A percentile compares a stretch with the other conserved stretches of the same genome.
These are phyloP conservation scores for Geotrichum klebahnii DNA, from an alignment of 1,139 yeast species.

Conservation along the genomic window DNA sequence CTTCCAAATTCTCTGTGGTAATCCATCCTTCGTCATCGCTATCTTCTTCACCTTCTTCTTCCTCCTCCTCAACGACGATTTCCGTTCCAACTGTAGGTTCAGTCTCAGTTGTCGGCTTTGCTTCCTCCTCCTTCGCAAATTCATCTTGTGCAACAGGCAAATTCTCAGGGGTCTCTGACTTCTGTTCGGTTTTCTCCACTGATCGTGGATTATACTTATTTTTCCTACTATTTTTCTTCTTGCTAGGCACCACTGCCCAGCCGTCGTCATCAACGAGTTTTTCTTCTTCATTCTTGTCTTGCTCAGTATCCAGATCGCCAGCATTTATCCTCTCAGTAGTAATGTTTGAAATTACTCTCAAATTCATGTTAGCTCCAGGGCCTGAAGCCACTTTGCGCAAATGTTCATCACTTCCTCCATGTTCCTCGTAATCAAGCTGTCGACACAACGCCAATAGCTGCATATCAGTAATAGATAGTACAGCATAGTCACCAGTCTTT, in stretches of 20 bases:
- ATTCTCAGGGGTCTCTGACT: too few relatives aligned
- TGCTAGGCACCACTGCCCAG: slow-evolving; percentile 33
- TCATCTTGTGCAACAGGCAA: too few relatives aligned
- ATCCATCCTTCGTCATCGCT: slow-evolving; percentile 85
- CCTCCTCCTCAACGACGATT: slow-evolving; percentile 36
- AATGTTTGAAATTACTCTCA: slow-evolving; percentile 19
- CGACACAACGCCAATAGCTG: slow-evolving; percentile 88
- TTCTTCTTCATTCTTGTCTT: slow-evolving; percentile 25
- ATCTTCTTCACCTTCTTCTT: slow-evolving; percentile 48
- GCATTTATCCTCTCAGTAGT: slow-evolving; percentile 12
- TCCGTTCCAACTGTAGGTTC: slow-evolving; percentile 10
- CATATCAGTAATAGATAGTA: slow-evolving; percentile 83
- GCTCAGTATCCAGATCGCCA: slow-evolving; percentile 16
- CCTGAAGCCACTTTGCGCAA: slow-evolving; percentile 48
- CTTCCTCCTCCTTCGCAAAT: not conserved
- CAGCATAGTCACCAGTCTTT: slow-evolving; percentile 86
- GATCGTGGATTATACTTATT: slow-evolving; percentile 19
- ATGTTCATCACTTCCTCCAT: slow-evolving; percentile 45
- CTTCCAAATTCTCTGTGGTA: slow-evolving; percentile 68
- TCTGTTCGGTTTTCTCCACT: too few relatives aligned
- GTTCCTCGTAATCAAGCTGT: slow-evolving; percentile 72
- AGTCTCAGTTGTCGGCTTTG: not conserved
- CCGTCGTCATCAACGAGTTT: slow-evolving; percentile 33
- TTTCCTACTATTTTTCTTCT: slow-evolving; percentile 25
- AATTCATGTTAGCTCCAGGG: slow-evolving; percentile 13